Evolutionary conservation across 2,329 filamentous ascomycete genomes (phyloP).

Genomic region (Clonostachys chloroleuca): DNA sequence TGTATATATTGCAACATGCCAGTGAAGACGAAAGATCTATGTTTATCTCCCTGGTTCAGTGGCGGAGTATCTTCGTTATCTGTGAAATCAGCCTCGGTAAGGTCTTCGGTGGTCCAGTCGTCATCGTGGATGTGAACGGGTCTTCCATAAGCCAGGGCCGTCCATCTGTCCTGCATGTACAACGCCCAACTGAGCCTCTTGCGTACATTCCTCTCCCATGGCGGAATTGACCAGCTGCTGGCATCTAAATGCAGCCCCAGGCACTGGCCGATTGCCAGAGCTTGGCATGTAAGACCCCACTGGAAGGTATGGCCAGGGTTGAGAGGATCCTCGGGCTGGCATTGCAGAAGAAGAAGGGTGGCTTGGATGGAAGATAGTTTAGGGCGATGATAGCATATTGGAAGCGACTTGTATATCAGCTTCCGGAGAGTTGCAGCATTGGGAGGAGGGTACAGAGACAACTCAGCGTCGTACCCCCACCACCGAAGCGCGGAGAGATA

Average conservation of each 20-base stretch:
- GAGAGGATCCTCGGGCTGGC: conserved; percentile 20
- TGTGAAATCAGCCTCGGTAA: conserved; percentile 10
- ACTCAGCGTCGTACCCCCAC: conserved; percentile 38
- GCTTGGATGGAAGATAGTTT: conserved; percentile 37
- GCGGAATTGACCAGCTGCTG: conserved; percentile 45
- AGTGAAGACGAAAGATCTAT: conserved; percentile 24
- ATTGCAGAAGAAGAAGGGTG: conserved; percentile 33
- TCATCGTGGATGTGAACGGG: conserved; percentile 40
- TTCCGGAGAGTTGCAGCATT: conserved; percentile 20
- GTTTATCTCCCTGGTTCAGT: conserved; percentile 10
- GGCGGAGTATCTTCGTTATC: neutral
- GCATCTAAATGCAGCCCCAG: conserved; percentile 48
- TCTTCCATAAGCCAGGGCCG: conserved; percentile 25
- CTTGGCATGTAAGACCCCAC: conserved; percentile 28
- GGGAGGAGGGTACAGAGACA: conserved; percentile 31
- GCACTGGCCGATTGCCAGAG: conserved; percentile 38
- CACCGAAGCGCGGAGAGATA: conserved; percentile 51
- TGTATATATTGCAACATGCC: conserved; percentile 35
- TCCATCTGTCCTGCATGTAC: conserved; percentile 56
- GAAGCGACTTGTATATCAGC: conserved; percentile 22
- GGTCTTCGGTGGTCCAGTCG: conserved; percentile 40
- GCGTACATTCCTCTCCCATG: conserved; percentile 47
- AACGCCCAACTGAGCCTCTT: conserved; percentile 51
- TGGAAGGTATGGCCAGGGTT: conserved; percentile 24
- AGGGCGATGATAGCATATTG: conserved; percentile 25